Conservation (phyloP, 345 rosid species). For the Salix purpurea region DNA sequence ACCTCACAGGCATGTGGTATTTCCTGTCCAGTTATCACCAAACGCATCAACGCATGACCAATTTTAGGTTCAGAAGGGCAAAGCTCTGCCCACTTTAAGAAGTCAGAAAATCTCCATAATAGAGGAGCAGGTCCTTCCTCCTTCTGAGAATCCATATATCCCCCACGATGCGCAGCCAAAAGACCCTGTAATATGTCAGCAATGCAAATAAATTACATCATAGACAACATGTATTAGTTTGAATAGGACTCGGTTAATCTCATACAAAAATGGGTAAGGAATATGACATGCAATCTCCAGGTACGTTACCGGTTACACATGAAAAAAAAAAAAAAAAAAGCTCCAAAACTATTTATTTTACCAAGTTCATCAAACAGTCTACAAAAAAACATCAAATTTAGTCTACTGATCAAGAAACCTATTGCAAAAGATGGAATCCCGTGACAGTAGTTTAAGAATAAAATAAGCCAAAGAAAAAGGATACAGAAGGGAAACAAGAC, state of each 20-base stretch:
- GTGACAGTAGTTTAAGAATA: neutral
- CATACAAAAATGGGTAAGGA: neutral
- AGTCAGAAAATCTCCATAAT: conserved; percentile 94
- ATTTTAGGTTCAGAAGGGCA: conserved; percentile 97
- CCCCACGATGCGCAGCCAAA: conserved; percentile 98
- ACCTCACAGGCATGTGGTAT: conserved; percentile 99
- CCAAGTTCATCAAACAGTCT: neutral
- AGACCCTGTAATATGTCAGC: conserved; percentile 57
- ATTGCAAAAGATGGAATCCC: neutral
- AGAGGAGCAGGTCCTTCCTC: conserved; percentile 99
- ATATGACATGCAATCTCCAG: neutral
- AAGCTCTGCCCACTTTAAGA: conserved; percentile 94
- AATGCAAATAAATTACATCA: neutral
- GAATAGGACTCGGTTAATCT: neutral
- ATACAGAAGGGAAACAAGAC: neutral
- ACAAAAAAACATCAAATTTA: neutral
- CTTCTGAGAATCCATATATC: conserved; percentile 89
- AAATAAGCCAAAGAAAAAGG: conserved; percentile 9
- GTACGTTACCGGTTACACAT: neutral
- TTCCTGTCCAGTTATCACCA: conserved; percentile 94
- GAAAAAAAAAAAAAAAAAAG: neutral
- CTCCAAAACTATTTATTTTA: neutral
- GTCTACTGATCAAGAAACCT: neutral
- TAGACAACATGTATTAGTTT: neutral
- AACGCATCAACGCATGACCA: conserved; percentile 98